Evolutionary conservation across 805 yeast species (phyloP).

Genomic region (Schwanniomyces yamadae): DNA sequence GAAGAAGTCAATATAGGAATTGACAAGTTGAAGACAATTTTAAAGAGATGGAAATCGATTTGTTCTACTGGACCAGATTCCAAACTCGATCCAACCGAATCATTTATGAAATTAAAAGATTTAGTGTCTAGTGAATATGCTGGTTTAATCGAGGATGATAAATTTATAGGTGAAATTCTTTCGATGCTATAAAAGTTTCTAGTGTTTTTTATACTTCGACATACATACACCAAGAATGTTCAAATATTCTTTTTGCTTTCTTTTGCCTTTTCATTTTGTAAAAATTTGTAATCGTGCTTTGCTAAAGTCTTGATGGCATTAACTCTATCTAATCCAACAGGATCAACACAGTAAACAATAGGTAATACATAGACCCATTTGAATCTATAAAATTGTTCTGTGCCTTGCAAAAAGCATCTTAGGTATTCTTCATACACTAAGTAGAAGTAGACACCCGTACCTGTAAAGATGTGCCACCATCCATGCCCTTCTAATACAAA

Average conservation of each 20-base stretch:
- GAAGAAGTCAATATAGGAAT: conserved; percentile 57
- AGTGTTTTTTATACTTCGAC: not conserved
- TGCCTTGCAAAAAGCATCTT: conserved; percentile 61
- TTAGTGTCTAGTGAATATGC: conserved; percentile 29
- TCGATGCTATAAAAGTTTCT: conserved; percentile 24
- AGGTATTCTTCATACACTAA: conserved; percentile 76
- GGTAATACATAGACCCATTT: conserved; percentile 63
- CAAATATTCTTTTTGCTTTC: conserved; percentile 13
- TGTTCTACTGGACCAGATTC: conserved; percentile 27
- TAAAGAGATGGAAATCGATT: conserved; percentile 53
- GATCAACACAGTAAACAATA: conserved; percentile 37
- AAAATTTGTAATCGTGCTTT: conserved; percentile 10
- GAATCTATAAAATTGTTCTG: conserved; percentile 54
- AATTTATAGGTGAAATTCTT: conserved; percentile 48
- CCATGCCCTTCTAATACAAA: conserved; percentile 88
- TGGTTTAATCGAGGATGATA: conserved; percentile 26
- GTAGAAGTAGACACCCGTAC: conserved; percentile 84
- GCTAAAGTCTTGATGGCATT: conserved; percentile 17
- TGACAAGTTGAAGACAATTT: conserved; percentile 44
- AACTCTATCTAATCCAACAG: conserved; percentile 21
- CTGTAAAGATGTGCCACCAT: conserved; percentile 95
- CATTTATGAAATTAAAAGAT: conserved; percentile 36
- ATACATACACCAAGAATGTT: not conserved
- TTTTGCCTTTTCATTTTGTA: no score
- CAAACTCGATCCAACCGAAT: conserved; percentile 34